Percentiles rank a stretch among this genome's conserved stretches.
phyloP scores from a whole-genome alignment of 148 eudicot species.

The Vaccinium vitisidaea region DNA sequence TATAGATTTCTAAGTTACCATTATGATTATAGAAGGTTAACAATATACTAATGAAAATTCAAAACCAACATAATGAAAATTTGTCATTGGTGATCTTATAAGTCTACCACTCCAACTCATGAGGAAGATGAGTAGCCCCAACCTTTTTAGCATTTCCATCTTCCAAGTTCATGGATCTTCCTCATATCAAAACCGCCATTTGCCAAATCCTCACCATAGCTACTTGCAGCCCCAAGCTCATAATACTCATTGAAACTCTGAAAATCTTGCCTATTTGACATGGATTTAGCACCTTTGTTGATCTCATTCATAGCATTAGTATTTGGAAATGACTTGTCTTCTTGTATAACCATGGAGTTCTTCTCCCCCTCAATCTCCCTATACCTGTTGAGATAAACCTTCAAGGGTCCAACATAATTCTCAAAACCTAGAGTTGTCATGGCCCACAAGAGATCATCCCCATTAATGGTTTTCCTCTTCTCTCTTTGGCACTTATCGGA shows the following conservation, averaged over 20 bases:
- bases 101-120: conserved; percentile 16
- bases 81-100: background rate
- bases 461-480: conserved; percentile 46
- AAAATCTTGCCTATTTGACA: background rate
- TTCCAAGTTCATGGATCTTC: conserved; percentile 11
- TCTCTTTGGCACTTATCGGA: conserved; percentile 45
- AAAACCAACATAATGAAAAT: background rate
- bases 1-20: background rate
- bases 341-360: conserved; percentile 11
- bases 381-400: conserved; percentile 36
- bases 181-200: conserved; percentile 9
- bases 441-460: conserved; percentile 44
- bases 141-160: conserved; percentile 18
- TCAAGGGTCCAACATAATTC: conserved; percentile 35
- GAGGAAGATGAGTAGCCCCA: conserved; percentile 19
- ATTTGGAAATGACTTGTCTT: background rate
- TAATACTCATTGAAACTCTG: background rate
- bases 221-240: background rate
- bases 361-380: conserved; percentile 35
- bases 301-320: background rate
- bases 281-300: background rate
- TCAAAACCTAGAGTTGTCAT: conserved; percentile 47
- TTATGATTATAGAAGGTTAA: background rate
- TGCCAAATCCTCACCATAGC: conserved; percentile 20
- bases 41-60: background rate